phyloP scores from a whole-genome alignment of 2,329 filamentous ascomycete species.

The Helotiales sp. region DNA sequence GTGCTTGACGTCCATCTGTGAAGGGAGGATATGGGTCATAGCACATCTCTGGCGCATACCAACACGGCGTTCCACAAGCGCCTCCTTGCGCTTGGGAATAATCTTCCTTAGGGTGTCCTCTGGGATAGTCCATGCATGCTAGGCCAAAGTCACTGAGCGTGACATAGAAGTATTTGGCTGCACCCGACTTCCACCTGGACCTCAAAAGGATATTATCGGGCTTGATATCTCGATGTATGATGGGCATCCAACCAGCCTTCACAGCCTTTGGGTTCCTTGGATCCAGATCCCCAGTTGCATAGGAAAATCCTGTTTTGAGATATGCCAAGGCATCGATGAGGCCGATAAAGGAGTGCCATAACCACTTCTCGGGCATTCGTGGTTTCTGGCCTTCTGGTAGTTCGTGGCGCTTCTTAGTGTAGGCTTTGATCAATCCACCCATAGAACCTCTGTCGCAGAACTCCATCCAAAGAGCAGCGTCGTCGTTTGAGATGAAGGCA shows the following conservation, averaged over 20 bases:
- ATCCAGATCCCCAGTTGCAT: slow-evolving; percentile 3
- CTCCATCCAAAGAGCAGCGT: slow-evolving; percentile 29
- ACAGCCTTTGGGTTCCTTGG: background rate
- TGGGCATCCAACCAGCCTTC: slow-evolving; percentile 23
- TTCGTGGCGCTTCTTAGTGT: slow-evolving; percentile 2
- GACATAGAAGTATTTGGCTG: slow-evolving; percentile 28
- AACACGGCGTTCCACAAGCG: slow-evolving; percentile 17
- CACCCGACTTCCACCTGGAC: slow-evolving; percentile 24
- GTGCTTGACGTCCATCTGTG: background rate
- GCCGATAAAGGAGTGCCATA: slow-evolving; percentile 32
- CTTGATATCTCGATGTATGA: slow-evolving; percentile 34
- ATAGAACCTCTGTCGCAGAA: slow-evolving; percentile 33
- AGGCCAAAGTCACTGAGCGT: slow-evolving; percentile 33
- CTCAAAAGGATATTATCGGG: slow-evolving; percentile 32
- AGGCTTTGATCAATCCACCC: slow-evolving; percentile 24
- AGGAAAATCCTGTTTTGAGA: slow-evolving; percentile 21
- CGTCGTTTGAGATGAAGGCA: slow-evolving; percentile 19
- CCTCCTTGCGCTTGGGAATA: background rate
- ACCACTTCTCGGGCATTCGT: slow-evolving; percentile 26
- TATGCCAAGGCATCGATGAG: slow-evolving; percentile 31
- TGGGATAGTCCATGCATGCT: slow-evolving; percentile 19
- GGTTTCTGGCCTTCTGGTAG: background rate
- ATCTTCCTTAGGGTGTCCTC: slow-evolving; percentile 8
- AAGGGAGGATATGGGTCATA: slow-evolving; percentile 19
- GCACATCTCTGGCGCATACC: slow-evolving; percentile 27